A percentile compares a stretch with the other conserved stretches of the same genome.
These are phyloP conservation scores for Cladophialophora carrionii DNA, from an alignment of 2,329 filamentous ascomycete species.

Conservation along the genomic window DNA sequence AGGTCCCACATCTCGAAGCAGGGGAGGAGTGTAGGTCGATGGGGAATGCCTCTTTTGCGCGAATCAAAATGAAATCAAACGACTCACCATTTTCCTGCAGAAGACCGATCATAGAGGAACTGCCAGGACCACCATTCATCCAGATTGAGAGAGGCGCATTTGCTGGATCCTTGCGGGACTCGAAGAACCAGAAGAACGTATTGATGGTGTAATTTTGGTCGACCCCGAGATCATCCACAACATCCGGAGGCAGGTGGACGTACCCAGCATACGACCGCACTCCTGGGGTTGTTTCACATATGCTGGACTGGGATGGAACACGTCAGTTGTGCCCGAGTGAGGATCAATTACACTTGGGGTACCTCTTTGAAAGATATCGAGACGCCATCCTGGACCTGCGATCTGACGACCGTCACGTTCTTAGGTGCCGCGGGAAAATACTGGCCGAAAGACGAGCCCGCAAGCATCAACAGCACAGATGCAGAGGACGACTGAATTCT, in stretches of 20 bases:
- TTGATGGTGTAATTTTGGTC: conserved; percentile 62
- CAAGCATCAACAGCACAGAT: background rate
- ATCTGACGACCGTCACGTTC: conserved; percentile 48
- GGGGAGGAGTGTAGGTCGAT: background rate
- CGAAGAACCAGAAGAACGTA: conserved; percentile 70
- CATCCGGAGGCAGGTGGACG: conserved; percentile 58
- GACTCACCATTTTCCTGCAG: conserved; percentile 51
- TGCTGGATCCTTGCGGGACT: conserved; percentile 56
- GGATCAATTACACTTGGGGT: background rate
- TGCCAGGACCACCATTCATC: conserved; percentile 67
- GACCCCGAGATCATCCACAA: conserved; percentile 44
- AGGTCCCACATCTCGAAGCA: background rate
- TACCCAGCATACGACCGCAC: conserved; percentile 64
- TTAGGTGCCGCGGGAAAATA: conserved; percentile 50
- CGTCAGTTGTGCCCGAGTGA: background rate
- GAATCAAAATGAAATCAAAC: background rate
- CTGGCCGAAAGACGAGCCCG: conserved; percentile 1
- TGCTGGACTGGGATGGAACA: conserved; percentile 44
- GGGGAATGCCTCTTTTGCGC: background rate
- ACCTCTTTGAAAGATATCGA: conserved; percentile 54
- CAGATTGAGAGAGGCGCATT: conserved; percentile 64
- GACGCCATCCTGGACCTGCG: conserved; percentile 49
- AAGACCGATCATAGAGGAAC: conserved; percentile 61
- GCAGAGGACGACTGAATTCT: background rate
- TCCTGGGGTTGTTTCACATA: conserved; percentile 61